Percentiles rank a stretch among this genome's conserved stretches.
Conservation (phyloP, 2,329 filamentous ascomycete species). For the Colletotrichum plurivorum region DNA sequence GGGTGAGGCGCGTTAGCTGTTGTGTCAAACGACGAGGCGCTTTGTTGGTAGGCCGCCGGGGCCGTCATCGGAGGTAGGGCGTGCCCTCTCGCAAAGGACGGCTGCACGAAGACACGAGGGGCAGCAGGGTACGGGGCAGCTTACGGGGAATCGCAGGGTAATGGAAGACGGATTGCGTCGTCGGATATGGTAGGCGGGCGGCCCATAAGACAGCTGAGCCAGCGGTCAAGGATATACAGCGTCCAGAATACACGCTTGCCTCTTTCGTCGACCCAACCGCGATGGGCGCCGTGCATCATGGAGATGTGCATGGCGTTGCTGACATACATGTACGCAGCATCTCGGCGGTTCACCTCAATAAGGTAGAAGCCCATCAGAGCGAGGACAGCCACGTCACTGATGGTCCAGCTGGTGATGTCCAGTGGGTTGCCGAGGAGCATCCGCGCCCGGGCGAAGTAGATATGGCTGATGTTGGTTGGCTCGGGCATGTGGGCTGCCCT, state of each 20-base stretch:
- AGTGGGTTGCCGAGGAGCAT: constrained; percentile 62
- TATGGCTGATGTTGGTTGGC: constrained; percentile 55
- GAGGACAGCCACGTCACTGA: constrained; percentile 60
- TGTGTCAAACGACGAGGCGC: constrained; percentile 16
- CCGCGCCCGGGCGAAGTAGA: constrained; percentile 60
- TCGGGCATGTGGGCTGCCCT: constrained; percentile 45
- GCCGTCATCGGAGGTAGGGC: constrained; percentile 8
- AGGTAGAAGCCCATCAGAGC: constrained; percentile 65
- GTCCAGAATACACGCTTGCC: constrained; percentile 67
- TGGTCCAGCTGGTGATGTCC: constrained; percentile 57
- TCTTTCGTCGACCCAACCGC: constrained; percentile 58
- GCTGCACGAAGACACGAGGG: background rate
- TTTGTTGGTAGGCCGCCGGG: constrained; percentile 14
- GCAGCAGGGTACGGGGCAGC: constrained; percentile 41
- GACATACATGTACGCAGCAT: constrained; percentile 63
- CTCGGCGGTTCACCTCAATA: constrained; percentile 63
- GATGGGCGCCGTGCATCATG: constrained; percentile 63
- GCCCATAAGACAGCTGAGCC: constrained; percentile 64
- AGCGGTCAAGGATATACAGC: constrained; percentile 65
- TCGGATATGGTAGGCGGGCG: constrained; percentile 62
- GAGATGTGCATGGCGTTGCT: constrained; percentile 63
- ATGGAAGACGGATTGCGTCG: constrained; percentile 60
- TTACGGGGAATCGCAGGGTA: constrained; percentile 58
- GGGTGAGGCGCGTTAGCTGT: constrained; percentile 7
- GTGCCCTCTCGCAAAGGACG: constrained; percentile 1